Percentiles rank a stretch among this genome's conserved stretches.
These are phyloP conservation scores for Tolypocladium pustulatum DNA, from an alignment of 2,329 filamentous ascomycete species.

Conservation along the genomic window DNA sequence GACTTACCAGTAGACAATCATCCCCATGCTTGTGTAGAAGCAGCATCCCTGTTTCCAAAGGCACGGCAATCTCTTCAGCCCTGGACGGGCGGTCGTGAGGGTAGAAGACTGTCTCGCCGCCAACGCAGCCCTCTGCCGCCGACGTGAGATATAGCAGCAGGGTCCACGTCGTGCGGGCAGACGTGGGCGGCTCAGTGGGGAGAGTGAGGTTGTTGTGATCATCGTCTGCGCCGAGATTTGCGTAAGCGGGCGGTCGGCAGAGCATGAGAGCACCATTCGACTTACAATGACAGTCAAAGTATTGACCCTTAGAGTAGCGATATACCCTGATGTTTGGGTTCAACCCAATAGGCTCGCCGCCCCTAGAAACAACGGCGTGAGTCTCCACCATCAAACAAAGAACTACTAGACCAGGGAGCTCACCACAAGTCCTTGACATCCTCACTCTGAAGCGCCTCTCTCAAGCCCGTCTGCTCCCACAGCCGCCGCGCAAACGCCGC, in stretches of 20 bases:
- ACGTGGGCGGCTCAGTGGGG: constrained; percentile 17
- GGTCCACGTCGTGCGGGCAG: constrained; percentile 70
- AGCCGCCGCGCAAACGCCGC: constrained; percentile 59
- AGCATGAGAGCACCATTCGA: not conserved
- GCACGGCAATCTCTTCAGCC: constrained; percentile 59
- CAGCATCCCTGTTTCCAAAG: constrained; percentile 73
- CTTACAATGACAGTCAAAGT: constrained; percentile 87
- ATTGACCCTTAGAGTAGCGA: constrained; percentile 75
- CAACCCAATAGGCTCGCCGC: constrained; percentile 70
- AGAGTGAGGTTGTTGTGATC: constrained; percentile 68
- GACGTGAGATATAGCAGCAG: constrained; percentile 79
- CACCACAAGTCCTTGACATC: constrained; percentile 33
- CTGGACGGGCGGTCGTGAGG: constrained; percentile 50
- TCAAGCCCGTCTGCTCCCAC: constrained; percentile 69
- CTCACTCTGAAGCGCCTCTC: constrained; percentile 39
- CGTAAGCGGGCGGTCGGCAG: not conserved
- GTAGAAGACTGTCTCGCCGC: constrained; percentile 90
- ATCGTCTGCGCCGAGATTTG: constrained; percentile 53
- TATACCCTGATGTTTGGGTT: constrained; percentile 87
- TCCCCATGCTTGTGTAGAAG: constrained; percentile 82
- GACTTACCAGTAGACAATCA: constrained; percentile 66
- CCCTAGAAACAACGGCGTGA: constrained; percentile 43
- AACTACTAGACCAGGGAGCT: constrained; percentile 9
- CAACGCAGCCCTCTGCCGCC: constrained; percentile 60
- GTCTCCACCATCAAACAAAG: not conserved